These are phyloP conservation scores for Oenanthe javanica DNA, from an alignment of 140 eudicot species.

Conservation along the genomic window DNA sequence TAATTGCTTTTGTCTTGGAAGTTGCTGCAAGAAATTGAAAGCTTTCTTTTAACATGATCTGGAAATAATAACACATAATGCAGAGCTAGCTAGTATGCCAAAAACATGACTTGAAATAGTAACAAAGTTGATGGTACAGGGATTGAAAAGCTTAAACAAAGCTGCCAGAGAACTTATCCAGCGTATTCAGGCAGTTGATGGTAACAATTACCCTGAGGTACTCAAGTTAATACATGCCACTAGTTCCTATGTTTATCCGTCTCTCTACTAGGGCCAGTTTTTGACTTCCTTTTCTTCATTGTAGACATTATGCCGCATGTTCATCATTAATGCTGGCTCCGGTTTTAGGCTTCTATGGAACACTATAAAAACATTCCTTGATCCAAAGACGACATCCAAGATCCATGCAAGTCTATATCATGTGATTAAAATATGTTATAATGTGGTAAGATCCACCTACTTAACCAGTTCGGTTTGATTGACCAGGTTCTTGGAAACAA, in stretches of 20 bases:
- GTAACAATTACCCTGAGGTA: conserved; percentile 37
- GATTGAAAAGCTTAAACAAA: conserved; percentile 33
- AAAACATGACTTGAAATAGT: background rate
- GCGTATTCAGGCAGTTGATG: conserved; percentile 30
- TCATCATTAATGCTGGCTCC: conserved; percentile 34
- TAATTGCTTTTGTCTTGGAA: background rate
- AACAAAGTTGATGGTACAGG: conserved; percentile 19
- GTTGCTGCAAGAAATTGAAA: background rate
- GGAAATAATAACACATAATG: background rate
- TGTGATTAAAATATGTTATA: background rate
- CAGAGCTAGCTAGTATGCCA: background rate
- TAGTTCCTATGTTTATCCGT: background rate
- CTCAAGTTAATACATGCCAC: background rate
- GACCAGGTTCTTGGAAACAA: conserved; percentile 31
- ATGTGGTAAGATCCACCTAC: conserved; percentile 7
- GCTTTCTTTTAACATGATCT: background rate
- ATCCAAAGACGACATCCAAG: conserved; percentile 28
- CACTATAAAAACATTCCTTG: conserved; percentile 27
- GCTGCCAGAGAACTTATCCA: conserved; percentile 24
- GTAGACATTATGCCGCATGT: conserved; percentile 35
- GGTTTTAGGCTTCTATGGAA: conserved; percentile 37
- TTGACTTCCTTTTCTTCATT: conserved; percentile 4
- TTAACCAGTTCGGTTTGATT: conserved; percentile 14
- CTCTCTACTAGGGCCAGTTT: conserved; percentile 6
- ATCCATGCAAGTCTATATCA: conserved; percentile 24